Percentiles rank a stretch among this genome's conserved stretches.
Evolutionary conservation across 2,329 filamentous ascomycete genomes (phyloP).

Genomic region (Verruconis gallopava): DNA sequence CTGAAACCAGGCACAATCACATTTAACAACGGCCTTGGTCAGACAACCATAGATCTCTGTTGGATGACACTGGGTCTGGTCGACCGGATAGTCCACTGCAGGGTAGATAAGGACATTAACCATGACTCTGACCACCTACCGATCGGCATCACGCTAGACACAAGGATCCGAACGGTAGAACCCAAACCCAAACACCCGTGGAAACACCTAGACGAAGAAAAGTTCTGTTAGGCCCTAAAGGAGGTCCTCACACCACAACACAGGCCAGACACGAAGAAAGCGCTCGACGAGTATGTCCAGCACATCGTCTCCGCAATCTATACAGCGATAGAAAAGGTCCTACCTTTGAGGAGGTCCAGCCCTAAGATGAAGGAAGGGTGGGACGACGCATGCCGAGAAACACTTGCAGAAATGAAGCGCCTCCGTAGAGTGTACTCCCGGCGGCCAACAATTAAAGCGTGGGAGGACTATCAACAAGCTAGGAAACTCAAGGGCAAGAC

Average conservation of each 20-base stretch:
- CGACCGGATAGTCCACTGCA: slow-evolving; percentile 12
- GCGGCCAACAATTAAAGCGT: neutral
- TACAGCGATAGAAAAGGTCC: no score
- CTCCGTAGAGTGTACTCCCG: slow-evolving; percentile 9
- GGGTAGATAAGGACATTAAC: slow-evolving; percentile 12
- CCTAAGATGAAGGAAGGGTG: no score
- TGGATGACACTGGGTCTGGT: slow-evolving; percentile 11
- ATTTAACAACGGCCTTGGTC: slow-evolving; percentile 9
- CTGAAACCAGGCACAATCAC: slow-evolving; percentile 10
- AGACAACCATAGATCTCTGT: slow-evolving; percentile 12
- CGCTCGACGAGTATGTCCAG: slow-evolving; percentile 11
- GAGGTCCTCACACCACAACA: slow-evolving; percentile 10
- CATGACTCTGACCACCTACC: slow-evolving; percentile 17
- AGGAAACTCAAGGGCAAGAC: neutral
- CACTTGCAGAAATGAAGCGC: slow-evolving; percentile 12
- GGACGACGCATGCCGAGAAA: no score
- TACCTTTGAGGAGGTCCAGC: no score
- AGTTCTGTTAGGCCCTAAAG: slow-evolving; percentile 7
- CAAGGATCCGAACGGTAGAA: slow-evolving; percentile 5
- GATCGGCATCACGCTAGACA: slow-evolving; percentile 14
- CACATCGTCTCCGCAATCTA: slow-evolving; percentile 11
- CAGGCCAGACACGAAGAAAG: slow-evolving; percentile 11
- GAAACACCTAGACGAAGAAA: slow-evolving; percentile 9
- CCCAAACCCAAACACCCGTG: slow-evolving; percentile 8
- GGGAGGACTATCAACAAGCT: neutral